Percentiles rank a stretch among this genome's conserved stretches.
These are phyloP conservation scores for Gentiana macrophylla DNA, from an alignment of 257 asterid genomes.

Conservation along the genomic window DNA sequence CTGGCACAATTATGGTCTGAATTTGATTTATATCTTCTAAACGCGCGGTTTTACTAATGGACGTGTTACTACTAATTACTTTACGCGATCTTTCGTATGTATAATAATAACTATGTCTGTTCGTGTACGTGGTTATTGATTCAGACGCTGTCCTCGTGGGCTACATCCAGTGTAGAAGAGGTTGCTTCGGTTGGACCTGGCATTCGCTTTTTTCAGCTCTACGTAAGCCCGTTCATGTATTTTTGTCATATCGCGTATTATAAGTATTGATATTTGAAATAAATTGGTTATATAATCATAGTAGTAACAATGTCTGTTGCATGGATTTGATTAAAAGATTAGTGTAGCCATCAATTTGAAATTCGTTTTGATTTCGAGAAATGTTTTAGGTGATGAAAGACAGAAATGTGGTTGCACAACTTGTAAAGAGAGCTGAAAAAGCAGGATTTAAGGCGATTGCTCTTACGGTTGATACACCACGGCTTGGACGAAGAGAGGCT, in stretches of 20 bases:
- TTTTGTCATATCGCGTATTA: no score
- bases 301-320: no score
- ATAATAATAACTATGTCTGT: neutral
- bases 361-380: no score
- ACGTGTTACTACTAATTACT: neutral
- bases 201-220: conserved; percentile 73
- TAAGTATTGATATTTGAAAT: no score
- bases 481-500: conserved; percentile 85
- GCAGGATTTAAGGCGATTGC: conserved; percentile 83
- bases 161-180: conserved; percentile 69
- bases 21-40: neutral
- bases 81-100: no score
- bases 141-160: conserved; percentile 71
- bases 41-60: no score
- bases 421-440: conserved; percentile 63
- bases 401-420: conserved; percentile 49
- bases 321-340: no score
- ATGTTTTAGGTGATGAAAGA: conserved; percentile 43
- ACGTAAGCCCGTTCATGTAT: conserved; percentile 34
- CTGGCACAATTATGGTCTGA: conserved; percentile 75
- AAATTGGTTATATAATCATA: no score
- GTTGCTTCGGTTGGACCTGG: conserved; percentile 83
- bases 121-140: conserved; percentile 13
- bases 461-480: conserved; percentile 77
- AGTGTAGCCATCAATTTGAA: no score